phyloP scores from a whole-genome alignment of 306 rosid species.

The Rubus parviflorus region DNA sequence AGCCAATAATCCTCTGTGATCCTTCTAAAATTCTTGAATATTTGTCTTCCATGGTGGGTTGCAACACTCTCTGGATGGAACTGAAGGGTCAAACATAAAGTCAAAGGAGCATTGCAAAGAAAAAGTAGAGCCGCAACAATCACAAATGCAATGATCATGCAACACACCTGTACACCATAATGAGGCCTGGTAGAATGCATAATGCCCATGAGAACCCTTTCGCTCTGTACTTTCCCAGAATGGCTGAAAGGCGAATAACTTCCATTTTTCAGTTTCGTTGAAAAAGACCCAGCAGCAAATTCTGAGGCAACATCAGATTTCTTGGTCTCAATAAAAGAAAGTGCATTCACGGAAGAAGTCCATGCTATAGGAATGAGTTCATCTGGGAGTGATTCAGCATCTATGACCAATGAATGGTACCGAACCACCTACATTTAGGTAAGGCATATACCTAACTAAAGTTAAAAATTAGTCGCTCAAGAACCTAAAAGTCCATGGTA shows the following conservation, averaged over 20 bases:
- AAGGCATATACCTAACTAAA: constrained; percentile 9
- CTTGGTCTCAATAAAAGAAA: constrained; percentile 51
- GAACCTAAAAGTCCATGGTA: background rate
- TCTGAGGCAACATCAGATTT: constrained; percentile 39
- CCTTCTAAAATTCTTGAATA: constrained; percentile 82
- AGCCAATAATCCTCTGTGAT: constrained; percentile 82
- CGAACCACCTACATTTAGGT: constrained; percentile 82
- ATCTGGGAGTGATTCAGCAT: constrained; percentile 76
- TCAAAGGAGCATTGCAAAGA: constrained; percentile 23
- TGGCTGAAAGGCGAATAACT: constrained; percentile 31
- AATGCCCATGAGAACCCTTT: constrained; percentile 81
- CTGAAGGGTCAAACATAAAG: constrained; percentile 53
- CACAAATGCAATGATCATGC: constrained; percentile 27
- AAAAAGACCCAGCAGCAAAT: constrained; percentile 34
- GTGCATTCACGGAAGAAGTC: constrained; percentile 64
- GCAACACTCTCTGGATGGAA: constrained; percentile 99
- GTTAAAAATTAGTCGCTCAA: background rate
- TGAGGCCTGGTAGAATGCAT: constrained; percentile 91
- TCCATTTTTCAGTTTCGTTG: constrained; percentile 33
- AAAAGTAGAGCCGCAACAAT: constrained; percentile 16
- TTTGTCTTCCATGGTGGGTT: constrained; percentile 74
- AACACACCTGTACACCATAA: constrained; percentile 91
- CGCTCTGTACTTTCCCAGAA: constrained; percentile 33
- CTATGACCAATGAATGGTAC: constrained; percentile 95
- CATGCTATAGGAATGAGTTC: constrained; percentile 95